phyloP scores from a whole-genome alignment of 2,329 filamentous ascomycete species.

The Aspergillus glaucus region DNA sequence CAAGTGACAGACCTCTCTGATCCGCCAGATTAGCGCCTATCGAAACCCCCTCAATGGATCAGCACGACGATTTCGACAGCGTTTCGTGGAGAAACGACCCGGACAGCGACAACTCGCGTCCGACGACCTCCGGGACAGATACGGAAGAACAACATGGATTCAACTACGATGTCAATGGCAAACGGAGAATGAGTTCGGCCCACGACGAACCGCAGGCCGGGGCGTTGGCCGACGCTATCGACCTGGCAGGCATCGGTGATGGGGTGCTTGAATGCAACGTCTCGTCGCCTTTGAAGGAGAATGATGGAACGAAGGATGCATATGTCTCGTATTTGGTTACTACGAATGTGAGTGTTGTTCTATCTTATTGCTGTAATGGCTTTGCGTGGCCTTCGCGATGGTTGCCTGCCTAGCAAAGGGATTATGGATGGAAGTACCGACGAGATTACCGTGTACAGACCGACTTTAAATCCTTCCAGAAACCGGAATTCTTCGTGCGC shows the following conservation, averaged over 20 bases:
- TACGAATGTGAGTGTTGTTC: slow-evolving; percentile 60
- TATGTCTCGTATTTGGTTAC: slow-evolving; percentile 95
- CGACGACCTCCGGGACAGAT: slow-evolving; percentile 38
- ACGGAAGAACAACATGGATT: slow-evolving; percentile 28
- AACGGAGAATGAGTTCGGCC: slow-evolving; percentile 42
- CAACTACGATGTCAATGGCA: slow-evolving; percentile 41
- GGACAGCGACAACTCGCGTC: slow-evolving; percentile 41
- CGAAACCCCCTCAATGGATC: slow-evolving; percentile 34
- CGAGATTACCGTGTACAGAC: slow-evolving; percentile 52
- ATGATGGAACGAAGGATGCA: slow-evolving; percentile 90
- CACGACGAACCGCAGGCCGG: slow-evolving; percentile 45
- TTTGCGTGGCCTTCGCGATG: background rate
- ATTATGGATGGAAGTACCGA: slow-evolving; percentile 5
- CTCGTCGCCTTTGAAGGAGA: slow-evolving; percentile 81
- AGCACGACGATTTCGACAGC: slow-evolving; percentile 68
- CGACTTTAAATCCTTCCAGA: slow-evolving; percentile 89
- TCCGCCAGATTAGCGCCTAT: background rate
- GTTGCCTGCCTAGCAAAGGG: slow-evolving; percentile 11
- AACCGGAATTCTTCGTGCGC: slow-evolving; percentile 69
- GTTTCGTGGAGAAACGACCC: slow-evolving; percentile 68
- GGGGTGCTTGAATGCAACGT: slow-evolving; percentile 81
- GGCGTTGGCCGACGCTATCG: slow-evolving; percentile 47
- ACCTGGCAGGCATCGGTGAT: slow-evolving; percentile 59
- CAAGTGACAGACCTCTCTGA: background rate
- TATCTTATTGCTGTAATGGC: background rate